Conservation (phyloP, 495 filamentous ascomycete species). For the Aspergillus egyptiacus region DNA sequence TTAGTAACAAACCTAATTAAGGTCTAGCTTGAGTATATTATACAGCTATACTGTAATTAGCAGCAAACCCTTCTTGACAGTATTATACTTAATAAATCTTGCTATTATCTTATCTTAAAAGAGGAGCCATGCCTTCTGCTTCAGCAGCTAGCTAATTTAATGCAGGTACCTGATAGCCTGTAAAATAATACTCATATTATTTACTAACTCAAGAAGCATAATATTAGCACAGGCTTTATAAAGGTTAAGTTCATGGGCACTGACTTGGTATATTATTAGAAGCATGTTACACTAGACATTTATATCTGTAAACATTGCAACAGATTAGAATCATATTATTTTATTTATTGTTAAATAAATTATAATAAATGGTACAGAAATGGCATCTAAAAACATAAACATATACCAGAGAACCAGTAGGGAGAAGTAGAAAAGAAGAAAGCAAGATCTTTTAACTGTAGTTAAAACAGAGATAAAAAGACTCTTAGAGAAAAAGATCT, state of each 20-base stretch:
- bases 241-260: neutral
- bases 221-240: slow-evolving; percentile 8
- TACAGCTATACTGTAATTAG: neutral
- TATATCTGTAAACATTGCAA: neutral
- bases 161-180: slow-evolving; percentile 2
- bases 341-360: neutral
- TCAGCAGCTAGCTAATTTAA: neutral
- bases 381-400: neutral
- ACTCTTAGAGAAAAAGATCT: neutral
- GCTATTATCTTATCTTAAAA: neutral
- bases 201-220: slow-evolving; percentile 20
- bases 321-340: neutral
- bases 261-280: neutral
- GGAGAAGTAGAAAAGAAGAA: neutral
- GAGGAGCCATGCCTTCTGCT: slow-evolving; percentile 2
- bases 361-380: neutral
- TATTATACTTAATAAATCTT: neutral
- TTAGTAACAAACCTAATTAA: no score
- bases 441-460: neutral
- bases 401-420: neutral
- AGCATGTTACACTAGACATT: neutral
- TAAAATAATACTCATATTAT: slow-evolving; percentile 24
- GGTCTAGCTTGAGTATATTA: neutral
- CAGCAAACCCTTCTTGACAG: neutral
- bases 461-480: neutral